Percentiles rank a stretch among this genome's conserved stretches.
Conservation (phyloP, 2,329 filamentous ascomycete species). For the Fusarium luffae region DNA sequence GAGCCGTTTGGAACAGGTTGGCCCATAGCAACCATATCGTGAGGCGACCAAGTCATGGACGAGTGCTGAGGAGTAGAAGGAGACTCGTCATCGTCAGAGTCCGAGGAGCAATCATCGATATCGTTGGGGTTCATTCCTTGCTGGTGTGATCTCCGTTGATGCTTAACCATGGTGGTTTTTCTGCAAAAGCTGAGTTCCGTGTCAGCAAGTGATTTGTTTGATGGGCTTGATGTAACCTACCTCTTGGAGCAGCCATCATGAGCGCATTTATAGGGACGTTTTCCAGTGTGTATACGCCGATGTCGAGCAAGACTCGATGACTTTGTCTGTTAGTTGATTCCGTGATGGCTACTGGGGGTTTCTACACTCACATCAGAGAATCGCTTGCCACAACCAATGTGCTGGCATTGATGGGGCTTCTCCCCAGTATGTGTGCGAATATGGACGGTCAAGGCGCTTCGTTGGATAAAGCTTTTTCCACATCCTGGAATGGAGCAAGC, state of each 20-base stretch:
- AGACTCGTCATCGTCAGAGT: conserved; percentile 68
- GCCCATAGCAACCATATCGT: conserved; percentile 55
- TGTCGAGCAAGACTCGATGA: conserved; percentile 74
- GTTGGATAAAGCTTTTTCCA: conserved; percentile 77
- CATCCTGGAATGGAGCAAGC: conserved; percentile 69
- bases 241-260: conserved; percentile 72
- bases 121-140: conserved; percentile 67
- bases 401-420: conserved; percentile 76
- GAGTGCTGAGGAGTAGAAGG: conserved; percentile 68
- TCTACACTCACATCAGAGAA: conserved; percentile 72
- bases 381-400: conserved; percentile 72
- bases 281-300: conserved; percentile 73
- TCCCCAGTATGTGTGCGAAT: conserved; percentile 77
- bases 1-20: conserved; percentile 50
- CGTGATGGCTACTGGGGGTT: background rate
- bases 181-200: conserved; percentile 70
- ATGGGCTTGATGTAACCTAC: conserved; percentile 49
- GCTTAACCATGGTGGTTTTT: conserved; percentile 78
- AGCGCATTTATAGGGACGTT: conserved; percentile 72
- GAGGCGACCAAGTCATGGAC: conserved; percentile 63
- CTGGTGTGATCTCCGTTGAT: conserved; percentile 71
- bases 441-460: conserved; percentile 76
- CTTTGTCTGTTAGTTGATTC: conserved; percentile 50
- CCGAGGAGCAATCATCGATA: conserved; percentile 64
- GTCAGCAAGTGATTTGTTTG: conserved; percentile 30